phyloP scores from a whole-genome alignment of 768 basidiomycete species.

The Lepiota venenata region DNA sequence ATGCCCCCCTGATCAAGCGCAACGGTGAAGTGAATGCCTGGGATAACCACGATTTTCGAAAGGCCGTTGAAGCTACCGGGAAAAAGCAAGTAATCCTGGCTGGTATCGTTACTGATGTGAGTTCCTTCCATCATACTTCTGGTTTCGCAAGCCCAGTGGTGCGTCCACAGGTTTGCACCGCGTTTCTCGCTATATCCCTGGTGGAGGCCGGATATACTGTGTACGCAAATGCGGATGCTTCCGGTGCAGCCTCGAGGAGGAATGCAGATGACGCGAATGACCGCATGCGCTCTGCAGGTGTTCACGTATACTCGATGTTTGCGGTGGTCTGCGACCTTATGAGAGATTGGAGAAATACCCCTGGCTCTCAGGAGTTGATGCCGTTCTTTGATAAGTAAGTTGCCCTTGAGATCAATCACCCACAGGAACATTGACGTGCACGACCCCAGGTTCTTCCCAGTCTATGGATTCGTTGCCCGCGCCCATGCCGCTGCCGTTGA shows the following conservation, averaged over 20 bases:
- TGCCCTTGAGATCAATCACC: too few relatives aligned
- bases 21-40: constrained; percentile 50
- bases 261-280: constrained; percentile 44
- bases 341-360: constrained; percentile 48
- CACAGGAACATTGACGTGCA: background rate
- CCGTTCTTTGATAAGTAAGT: constrained; percentile 45
- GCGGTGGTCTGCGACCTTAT: constrained; percentile 43
- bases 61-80: constrained; percentile 43
- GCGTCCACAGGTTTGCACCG: constrained; percentile 39
- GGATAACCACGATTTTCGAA: constrained; percentile 46
- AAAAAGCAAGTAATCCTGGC: constrained; percentile 48
- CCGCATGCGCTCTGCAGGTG: constrained; percentile 45
- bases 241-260: constrained; percentile 35
- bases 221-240: constrained; percentile 44
- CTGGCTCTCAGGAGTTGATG: constrained; percentile 37
- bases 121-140: constrained; percentile 12
- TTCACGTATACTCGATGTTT: constrained; percentile 43
- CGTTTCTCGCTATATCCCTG: constrained; percentile 46
- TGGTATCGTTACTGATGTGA: constrained; percentile 48
- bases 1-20: constrained; percentile 42
- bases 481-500: constrained; percentile 23
- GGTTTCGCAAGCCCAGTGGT: background rate
- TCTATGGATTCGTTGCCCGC: constrained; percentile 25
- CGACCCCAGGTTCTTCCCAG: constrained; percentile 18
- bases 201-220: constrained; percentile 43